Percentiles rank a stretch among this genome's conserved stretches.
These are phyloP conservation scores for Chalciporus pseudorubinellus DNA, from an alignment of 768 basidiomycete genomes.

Conservation along the genomic window DNA sequence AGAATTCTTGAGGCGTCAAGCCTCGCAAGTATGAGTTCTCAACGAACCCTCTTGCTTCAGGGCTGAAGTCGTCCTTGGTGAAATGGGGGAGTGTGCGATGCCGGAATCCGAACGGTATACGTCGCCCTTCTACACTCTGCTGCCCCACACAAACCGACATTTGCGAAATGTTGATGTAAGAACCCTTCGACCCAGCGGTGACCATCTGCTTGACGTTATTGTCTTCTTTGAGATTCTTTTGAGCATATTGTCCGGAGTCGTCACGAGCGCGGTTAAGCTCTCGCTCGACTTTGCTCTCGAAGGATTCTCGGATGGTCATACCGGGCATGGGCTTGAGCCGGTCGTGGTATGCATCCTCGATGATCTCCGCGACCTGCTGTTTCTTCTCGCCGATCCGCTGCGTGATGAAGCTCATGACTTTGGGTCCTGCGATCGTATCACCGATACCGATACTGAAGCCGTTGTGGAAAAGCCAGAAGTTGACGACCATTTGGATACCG, in stretches of 20 bases:
- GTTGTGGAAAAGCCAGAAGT: conserved; percentile 98
- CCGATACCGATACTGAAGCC: conserved; percentile 99
- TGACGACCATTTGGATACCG: conserved; percentile 92
- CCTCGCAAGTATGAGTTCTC: conserved; percentile 98
- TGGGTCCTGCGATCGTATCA: conserved; percentile 91
- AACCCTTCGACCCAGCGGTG: conserved; percentile 97
- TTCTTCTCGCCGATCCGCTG: conserved; percentile 81
- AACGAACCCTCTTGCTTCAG: conserved; percentile 96
- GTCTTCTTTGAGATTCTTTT: conserved; percentile 95
- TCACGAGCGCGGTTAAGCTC: conserved; percentile 95
- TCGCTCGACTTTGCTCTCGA: conserved; percentile 89
- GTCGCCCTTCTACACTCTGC: conserved; percentile 96
- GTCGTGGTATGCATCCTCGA: conserved; percentile 83
- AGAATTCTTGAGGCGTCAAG: conserved; percentile 96
- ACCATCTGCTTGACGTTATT: conserved; percentile 99
- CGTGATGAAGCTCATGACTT: conserved; percentile 86
- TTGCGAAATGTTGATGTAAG: conserved; percentile 99
- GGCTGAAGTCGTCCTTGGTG: conserved; percentile 97
- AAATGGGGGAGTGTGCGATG: conserved; percentile 97
- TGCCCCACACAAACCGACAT: conserved; percentile 99
- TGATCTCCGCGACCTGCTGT: conserved; percentile 70
- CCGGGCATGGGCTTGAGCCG: conserved; percentile 87
- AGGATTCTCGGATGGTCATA: conserved; percentile 99
- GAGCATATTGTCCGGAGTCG: conserved; percentile 92
- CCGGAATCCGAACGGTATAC: conserved; percentile 97